Percentiles rank a stretch among this genome's conserved stretches.
phyloP scores from a whole-genome alignment of 106 monocot species.

The Dendrobium officinale region DNA sequence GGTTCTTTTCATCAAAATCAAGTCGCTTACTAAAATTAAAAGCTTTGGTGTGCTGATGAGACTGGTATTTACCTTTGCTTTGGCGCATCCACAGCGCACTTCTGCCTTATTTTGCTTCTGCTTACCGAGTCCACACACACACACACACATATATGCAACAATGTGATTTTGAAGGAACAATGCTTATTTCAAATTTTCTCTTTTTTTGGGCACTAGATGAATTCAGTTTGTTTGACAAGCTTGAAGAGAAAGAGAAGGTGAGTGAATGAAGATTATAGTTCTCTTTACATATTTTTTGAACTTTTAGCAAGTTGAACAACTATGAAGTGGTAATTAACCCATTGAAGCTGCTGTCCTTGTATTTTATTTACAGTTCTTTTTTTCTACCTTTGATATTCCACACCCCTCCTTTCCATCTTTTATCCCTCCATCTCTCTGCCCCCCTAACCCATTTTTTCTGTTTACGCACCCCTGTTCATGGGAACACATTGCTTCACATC shows the following conservation, averaged over 20 bases:
- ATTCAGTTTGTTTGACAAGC: slow-evolving; percentile 40
- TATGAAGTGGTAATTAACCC: background rate
- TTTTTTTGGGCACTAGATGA: slow-evolving; percentile 11
- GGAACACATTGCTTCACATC: background rate
- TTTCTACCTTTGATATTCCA: background rate
- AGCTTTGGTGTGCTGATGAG: background rate
- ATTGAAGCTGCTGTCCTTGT: background rate
- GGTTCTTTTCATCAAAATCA: background rate
- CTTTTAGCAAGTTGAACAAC: background rate
- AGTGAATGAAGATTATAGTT: slow-evolving; percentile 7
- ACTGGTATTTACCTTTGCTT: background rate
- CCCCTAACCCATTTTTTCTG: background rate
- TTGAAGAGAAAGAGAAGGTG: slow-evolving; percentile 53
- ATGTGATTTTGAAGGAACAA: background rate
- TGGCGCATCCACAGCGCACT: background rate
- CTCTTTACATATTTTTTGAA: background rate
- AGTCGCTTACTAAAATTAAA: background rate
- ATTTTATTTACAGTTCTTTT: background rate
- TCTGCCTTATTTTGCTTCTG: background rate
- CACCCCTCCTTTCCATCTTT: background rate
- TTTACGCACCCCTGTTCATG: too few relatives aligned
- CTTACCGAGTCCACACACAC: background rate
- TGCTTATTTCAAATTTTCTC: background rate
- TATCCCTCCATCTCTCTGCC: background rate
- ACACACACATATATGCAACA: too few relatives aligned